Evolutionary conservation across 164 flowering plant genomes (phyloP), one percentile per base, ranked within the genome.

Genomic region (Magnolia kwangsiensis): DNA sequence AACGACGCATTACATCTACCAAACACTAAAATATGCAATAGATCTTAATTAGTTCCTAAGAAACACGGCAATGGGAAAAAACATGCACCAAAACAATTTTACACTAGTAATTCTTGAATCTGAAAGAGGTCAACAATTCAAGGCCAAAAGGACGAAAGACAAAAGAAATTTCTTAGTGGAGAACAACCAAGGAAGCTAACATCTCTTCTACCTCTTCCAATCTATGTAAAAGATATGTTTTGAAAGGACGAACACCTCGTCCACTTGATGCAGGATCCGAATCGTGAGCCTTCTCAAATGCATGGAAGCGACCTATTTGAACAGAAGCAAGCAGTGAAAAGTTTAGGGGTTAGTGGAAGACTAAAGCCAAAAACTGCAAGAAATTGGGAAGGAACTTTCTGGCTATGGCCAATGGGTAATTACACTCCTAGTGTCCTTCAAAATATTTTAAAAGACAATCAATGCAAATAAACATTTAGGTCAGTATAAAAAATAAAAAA

Each of bases 191-290:
- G 67, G 67, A 64, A 55, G 61, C 67, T 20, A n/a, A n/a, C 72
- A 55, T n/a, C 19, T 19, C 13, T 49, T 23, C 31, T 84, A 91
- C 99, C 98, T 74, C 88, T 83, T 91, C 89, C 77, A 94, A 90
- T 82, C 87, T 89, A 74, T 87, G 95, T 77, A 96, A 82, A 65
- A 96, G 82, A 80, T 87, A 85, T 11, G 99, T 96, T 82, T 94
- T 96, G 75, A 94, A 96, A 72, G 94, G 99, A 11, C 99, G 97
- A 78, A 96, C 96, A 59, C 98, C 92, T 50, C 98, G 92, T 73
- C 97, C 98, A 78, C 74, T 74, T 81, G 99, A 96, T 11, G 73
- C 77, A 59, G 94, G 90, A 83, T 96, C 99, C 92, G 90, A 82
- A 75, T 75, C 78, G 79, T 96, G 98, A 67, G 91, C 92, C 87